Conservation (phyloP, 2,329 filamentous ascomycete species). For the Monosporascus cannonballus region DNA sequence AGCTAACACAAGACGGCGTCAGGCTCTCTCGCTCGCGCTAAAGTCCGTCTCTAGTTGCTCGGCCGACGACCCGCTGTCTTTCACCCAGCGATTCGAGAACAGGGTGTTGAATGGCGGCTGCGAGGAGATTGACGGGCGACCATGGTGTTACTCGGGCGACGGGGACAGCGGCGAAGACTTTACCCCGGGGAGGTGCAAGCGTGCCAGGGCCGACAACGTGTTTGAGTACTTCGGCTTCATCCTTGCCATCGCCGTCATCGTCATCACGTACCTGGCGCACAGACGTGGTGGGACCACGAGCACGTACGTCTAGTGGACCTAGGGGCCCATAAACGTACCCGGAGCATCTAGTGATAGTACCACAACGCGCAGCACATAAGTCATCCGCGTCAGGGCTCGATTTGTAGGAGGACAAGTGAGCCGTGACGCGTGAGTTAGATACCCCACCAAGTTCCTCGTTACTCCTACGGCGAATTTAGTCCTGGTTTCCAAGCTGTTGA, state of each 20-base stretch:
- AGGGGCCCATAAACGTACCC: too few species aligned
- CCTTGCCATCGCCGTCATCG: conserved; percentile 16
- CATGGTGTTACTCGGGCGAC: neutral
- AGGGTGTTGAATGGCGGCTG: conserved; percentile 27
- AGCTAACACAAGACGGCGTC: neutral
- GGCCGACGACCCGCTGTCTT: neutral
- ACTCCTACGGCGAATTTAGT: too few species aligned
- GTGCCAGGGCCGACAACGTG: conserved; percentile 24
- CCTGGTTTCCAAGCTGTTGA: too few species aligned
- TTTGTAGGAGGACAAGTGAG: too few species aligned
- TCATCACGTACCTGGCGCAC: conserved; percentile 13
- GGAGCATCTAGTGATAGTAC: too few species aligned
- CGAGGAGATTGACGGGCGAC: neutral
- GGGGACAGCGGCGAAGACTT: neutral
- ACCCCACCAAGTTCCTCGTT: too few species aligned
- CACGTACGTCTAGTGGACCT: conserved; percentile 16
- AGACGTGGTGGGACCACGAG: conserved; percentile 11
- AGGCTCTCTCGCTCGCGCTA: conserved; percentile 26
- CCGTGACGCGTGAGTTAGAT: too few species aligned
- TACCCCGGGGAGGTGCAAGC: conserved; percentile 17
- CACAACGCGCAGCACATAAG: too few species aligned
- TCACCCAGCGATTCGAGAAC: conserved; percentile 11
- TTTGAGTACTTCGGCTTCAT: conserved; percentile 23
- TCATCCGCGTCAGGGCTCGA: too few species aligned
- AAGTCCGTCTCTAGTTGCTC: conserved; percentile 24